phyloP scores from a whole-genome alignment of 768 basidiomycete species.

The Calvatia gigantea region DNA sequence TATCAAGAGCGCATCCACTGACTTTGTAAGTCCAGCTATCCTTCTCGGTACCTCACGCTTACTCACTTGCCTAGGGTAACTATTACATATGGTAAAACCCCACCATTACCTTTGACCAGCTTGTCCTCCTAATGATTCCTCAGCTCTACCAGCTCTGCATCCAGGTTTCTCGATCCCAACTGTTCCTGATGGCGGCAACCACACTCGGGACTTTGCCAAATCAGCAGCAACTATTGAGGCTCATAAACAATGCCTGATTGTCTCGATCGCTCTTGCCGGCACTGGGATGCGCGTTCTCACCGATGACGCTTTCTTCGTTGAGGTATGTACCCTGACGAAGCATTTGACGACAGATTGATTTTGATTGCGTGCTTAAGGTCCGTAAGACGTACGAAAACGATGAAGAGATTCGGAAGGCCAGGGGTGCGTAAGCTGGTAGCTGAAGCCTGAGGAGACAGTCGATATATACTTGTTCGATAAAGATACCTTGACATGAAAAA shows the following conservation, averaged over 20 bases:
- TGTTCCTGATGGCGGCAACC: constrained; percentile 68
- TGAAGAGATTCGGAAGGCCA: constrained; percentile 6
- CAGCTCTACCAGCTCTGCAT: constrained; percentile 65
- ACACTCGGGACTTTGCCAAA: constrained; percentile 65
- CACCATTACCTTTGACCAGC: neutral
- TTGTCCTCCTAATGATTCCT: neutral
- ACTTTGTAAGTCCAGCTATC: constrained; percentile 56
- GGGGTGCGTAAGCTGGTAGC: neutral
- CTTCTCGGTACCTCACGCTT: neutral
- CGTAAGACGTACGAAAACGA: constrained; percentile 48
- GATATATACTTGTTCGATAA: neutral
- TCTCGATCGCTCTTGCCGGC: constrained; percentile 69
- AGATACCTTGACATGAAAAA: neutral
- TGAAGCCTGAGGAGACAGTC: neutral
- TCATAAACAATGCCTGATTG: constrained; percentile 63
- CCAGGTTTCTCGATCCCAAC: constrained; percentile 81
- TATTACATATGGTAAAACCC: constrained; percentile 61
- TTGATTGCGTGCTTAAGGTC: constrained; percentile 31
- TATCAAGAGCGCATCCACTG: constrained; percentile 70
- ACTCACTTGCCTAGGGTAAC: constrained; percentile 51
- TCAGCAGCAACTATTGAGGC: constrained; percentile 57
- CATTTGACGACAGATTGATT: neutral
- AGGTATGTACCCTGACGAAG: constrained; percentile 32
- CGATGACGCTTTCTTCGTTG: constrained; percentile 59
- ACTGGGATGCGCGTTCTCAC: constrained; percentile 65